Evolutionary conservation across 2,329 filamentous ascomycete species (phyloP).

Genomic region (Xylariaceae sp.): DNA sequence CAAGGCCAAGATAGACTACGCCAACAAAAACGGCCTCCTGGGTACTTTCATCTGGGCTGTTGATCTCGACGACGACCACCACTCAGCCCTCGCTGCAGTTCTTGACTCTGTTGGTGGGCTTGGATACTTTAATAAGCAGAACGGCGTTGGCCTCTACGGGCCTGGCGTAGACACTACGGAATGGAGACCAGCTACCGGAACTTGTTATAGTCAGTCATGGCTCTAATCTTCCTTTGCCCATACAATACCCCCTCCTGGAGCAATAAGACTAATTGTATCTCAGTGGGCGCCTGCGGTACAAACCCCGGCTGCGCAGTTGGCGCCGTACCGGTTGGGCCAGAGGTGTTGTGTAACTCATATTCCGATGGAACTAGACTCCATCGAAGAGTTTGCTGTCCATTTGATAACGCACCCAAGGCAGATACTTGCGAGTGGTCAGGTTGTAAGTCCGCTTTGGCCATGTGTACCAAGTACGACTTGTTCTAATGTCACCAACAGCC

Average conservation of each 20-base stretch:
- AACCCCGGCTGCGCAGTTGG: constrained; percentile 5
- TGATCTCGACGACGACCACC: constrained; percentile 34
- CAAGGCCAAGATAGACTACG: constrained; percentile 42
- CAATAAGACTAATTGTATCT: neutral
- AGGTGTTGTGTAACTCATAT: neutral
- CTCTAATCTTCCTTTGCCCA: too few species aligned
- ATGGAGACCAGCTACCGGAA: constrained; percentile 7
- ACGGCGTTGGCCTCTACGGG: constrained; percentile 4
- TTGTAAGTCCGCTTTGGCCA: constrained; percentile 1
- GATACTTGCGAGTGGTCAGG: neutral
- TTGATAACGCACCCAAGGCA: neutral
- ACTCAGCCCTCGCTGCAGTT: constrained; percentile 15
- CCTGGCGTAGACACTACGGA: neutral
- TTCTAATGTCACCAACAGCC: neutral
- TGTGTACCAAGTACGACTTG: neutral
- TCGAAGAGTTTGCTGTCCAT: constrained; percentile 6
- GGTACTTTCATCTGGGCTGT: constrained; percentile 44
- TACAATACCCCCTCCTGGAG: too few species aligned
- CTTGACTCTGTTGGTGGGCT: constrained; percentile 12
- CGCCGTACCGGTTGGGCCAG: neutral
- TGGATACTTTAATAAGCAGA: constrained; percentile 6
- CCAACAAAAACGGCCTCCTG: constrained; percentile 39
- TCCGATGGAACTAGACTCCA: neutral
- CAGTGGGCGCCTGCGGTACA: constrained; percentile 5
- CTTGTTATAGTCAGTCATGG: constrained; percentile 10